phyloP scores from a whole-genome alignment of 2,329 filamentous ascomycete species.

The Alternaria postmessia region DNA sequence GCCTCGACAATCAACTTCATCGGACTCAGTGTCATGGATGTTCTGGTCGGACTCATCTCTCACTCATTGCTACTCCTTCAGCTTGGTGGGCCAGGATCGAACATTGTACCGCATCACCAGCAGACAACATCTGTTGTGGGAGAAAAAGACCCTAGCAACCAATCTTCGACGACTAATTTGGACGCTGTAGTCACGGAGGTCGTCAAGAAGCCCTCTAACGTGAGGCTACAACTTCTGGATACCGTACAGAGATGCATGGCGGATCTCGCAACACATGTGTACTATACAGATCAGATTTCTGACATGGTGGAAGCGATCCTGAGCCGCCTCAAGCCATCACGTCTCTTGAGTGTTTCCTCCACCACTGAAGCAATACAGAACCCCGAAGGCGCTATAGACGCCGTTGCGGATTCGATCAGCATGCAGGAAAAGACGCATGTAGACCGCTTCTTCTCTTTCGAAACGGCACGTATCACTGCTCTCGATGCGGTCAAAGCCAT shows the following conservation, averaged over 20 bases:
- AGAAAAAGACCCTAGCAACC: slow-evolving; percentile 30
- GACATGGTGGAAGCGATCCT: slow-evolving; percentile 91
- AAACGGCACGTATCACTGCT: slow-evolving; percentile 68
- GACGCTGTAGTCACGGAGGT: slow-evolving; percentile 50
- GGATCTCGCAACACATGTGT: slow-evolving; percentile 91
- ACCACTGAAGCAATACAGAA: slow-evolving; percentile 61
- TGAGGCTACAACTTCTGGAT: slow-evolving; percentile 69
- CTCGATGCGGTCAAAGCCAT: slow-evolving; percentile 84
- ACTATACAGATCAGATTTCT: slow-evolving; percentile 94
- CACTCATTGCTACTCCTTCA: slow-evolving; percentile 82
- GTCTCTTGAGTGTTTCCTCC: slow-evolving; percentile 54
- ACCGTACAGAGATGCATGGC: slow-evolving; percentile 84
- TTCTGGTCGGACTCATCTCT: slow-evolving; percentile 83
- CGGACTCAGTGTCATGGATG: slow-evolving; percentile 94
- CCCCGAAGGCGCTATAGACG: slow-evolving; percentile 58
- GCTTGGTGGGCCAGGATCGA: slow-evolving; percentile 58
- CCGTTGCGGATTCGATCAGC: slow-evolving; percentile 58
- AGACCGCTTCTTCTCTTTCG: slow-evolving; percentile 69
- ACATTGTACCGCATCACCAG: slow-evolving; percentile 50
- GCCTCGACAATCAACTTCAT: slow-evolving; percentile 93
- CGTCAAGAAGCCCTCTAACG: slow-evolving; percentile 59
- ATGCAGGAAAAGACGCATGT: slow-evolving; percentile 61
- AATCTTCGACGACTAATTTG: slow-evolving; percentile 28
- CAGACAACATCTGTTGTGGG: slow-evolving; percentile 41
- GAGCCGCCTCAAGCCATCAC: slow-evolving; percentile 74